A percentile compares a stretch with the other conserved stretches of the same genome.
These are phyloP conservation scores for Neurospora sp. DNA, from an alignment of 495 filamentous ascomycete genomes.

Conservation along the genomic window DNA sequence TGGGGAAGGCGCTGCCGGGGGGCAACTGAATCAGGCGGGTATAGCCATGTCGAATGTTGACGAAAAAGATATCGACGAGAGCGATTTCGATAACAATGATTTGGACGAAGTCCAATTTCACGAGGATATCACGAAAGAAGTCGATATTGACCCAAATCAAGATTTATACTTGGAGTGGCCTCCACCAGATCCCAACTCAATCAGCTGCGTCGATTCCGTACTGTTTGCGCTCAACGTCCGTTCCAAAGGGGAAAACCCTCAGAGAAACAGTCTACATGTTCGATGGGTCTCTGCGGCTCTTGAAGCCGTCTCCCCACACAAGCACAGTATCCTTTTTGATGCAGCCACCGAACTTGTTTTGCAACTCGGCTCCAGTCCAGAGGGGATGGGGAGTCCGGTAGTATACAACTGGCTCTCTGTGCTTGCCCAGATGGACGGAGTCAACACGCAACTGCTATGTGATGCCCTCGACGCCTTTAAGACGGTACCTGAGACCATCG, in stretches of 20 bases:
- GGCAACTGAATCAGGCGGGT: not conserved
- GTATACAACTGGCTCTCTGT: conserved; percentile 20
- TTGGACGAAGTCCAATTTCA: not conserved
- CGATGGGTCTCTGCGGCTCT: conserved; percentile 4
- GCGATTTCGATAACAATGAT: not conserved
- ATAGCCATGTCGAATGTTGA: not conserved
- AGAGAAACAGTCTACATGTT: conserved; percentile 1
- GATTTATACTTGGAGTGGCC: not conserved
- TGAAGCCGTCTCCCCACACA: not conserved
- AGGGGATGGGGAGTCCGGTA: not conserved
- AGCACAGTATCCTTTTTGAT: conserved; percentile 7
- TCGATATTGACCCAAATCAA: not conserved
- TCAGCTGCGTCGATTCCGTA: not conserved
- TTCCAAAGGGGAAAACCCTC: not conserved
- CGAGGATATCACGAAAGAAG: not conserved
- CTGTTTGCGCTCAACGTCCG: not conserved
- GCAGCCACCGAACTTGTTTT: conserved; percentile 8
- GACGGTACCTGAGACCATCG: not conserved
- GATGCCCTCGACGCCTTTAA: conserved; percentile 3
- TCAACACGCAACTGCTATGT: conserved; percentile 11
- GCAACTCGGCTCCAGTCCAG: not conserved
- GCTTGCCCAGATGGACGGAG: conserved; percentile 15
- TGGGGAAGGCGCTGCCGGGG: not conserved
- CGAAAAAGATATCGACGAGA: not conserved
- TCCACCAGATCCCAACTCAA: not conserved